These are phyloP conservation scores for Ascochyta pisi DNA, from an alignment of 2,329 filamentous ascomycete species.

Conservation along the genomic window DNA sequence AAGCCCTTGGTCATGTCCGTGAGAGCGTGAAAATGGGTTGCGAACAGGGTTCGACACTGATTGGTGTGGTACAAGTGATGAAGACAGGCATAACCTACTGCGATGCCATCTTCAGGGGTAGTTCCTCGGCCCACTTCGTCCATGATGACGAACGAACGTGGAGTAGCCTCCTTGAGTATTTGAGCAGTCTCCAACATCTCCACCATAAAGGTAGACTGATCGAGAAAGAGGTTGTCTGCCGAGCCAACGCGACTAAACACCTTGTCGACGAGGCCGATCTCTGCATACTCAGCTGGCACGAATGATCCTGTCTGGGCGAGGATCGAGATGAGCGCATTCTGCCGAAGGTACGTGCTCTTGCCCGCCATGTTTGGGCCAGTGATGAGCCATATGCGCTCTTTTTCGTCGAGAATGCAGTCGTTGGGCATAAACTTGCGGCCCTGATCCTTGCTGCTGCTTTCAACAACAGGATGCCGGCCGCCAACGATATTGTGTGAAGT, in stretches of 20 bases:
- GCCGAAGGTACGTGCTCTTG: conserved; percentile 93
- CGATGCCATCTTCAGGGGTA: conserved; percentile 88
- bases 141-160: conserved; percentile 90
- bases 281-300: conserved; percentile 85
- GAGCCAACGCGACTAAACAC: conserved; percentile 88
- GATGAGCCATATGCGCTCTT: conserved; percentile 72
- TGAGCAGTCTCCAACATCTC: conserved; percentile 97
- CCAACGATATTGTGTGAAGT: conserved; percentile 78
- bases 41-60: conserved; percentile 82
- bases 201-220: conserved; percentile 99
- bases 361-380: conserved; percentile 97
- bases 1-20: conserved; percentile 75
- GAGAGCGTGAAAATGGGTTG: conserved; percentile 90
- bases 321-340: conserved; percentile 93
- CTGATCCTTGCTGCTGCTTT: conserved; percentile 77
- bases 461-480: conserved; percentile 91
- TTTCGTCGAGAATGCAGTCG: conserved; percentile 82
- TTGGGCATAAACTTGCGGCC: conserved; percentile 85
- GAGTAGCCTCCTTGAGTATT: conserved; percentile 85
- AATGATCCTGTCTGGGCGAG: conserved; percentile 92
- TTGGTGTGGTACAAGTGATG: conserved; percentile 83
- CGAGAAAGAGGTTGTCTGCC: conserved; percentile 90
- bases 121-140: conserved; percentile 96
- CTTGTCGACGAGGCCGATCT: conserved; percentile 91
- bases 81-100: conserved; percentile 87